Evolutionary conservation across 805 yeast genomes (phyloP).

Genomic region (Yarrowia keelungensis): DNA sequence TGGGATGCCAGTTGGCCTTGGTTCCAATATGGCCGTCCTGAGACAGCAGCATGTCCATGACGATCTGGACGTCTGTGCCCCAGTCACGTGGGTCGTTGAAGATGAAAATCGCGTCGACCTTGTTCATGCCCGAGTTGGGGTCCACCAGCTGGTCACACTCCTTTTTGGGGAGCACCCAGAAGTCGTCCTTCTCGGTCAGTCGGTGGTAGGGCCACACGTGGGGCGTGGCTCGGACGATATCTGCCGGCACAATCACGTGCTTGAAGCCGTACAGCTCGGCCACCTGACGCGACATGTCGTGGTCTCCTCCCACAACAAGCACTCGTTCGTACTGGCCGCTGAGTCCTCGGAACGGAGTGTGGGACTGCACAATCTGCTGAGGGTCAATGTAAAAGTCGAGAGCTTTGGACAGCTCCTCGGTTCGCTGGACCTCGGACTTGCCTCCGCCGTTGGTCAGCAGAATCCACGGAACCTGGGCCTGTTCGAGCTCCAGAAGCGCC

Average conservation of each 20-base stretch:
- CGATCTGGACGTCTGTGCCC: conserved; percentile 83
- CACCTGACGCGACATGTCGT: conserved; percentile 70
- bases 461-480: conserved; percentile 73
- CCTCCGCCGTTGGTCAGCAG: conserved; percentile 94
- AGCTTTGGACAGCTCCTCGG: conserved; percentile 57
- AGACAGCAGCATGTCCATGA: conserved; percentile 72
- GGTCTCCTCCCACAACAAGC: conserved; percentile 83
- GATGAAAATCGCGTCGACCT: conserved; percentile 78
- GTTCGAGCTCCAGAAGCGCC: conserved; percentile 63
- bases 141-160: conserved; percentile 41
- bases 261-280: conserved; percentile 80
- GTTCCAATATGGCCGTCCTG: conserved; percentile 72
- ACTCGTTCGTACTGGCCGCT: conserved; percentile 64
- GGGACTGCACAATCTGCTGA: conserved; percentile 80
- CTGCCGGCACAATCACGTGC: conserved; percentile 75
- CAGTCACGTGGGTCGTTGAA: conserved; percentile 90
- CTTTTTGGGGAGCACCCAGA: conserved; percentile 52
- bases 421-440: conserved; percentile 66
- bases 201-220: conserved; percentile 74
- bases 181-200: conserved; percentile 54
- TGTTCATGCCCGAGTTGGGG: conserved; percentile 43
- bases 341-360: conserved; percentile 79
- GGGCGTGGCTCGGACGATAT: conserved; percentile 64
- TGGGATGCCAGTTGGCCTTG: conserved; percentile 48
- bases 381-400: conserved; percentile 54